phyloP scores from a whole-genome alignment of 2,329 filamentous ascomycete species.

The Fusarium pseudocircinatum region DNA sequence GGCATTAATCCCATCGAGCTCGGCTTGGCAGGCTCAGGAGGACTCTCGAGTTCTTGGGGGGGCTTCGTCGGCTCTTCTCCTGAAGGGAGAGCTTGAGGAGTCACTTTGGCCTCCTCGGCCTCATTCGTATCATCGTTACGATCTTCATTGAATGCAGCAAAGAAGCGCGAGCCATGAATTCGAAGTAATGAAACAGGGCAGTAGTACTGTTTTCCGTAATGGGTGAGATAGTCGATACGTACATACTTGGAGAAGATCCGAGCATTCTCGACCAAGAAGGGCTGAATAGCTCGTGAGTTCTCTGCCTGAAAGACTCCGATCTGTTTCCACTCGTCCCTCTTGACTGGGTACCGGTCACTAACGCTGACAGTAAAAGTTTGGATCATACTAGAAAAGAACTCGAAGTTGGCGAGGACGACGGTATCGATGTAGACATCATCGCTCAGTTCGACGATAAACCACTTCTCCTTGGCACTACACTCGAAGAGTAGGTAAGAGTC shows the following conservation, averaged over 20 bases:
- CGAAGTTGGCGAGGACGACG: conserved; percentile 96
- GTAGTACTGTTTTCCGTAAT: conserved; percentile 97
- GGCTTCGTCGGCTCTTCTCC: conserved; percentile 2
- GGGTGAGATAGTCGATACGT: conserved; percentile 88
- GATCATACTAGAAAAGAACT: conserved; percentile 98
- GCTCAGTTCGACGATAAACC: conserved; percentile 92
- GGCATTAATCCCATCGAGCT: conserved; percentile 1
- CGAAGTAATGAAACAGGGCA: conserved; percentile 91
- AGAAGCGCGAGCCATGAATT: conserved; percentile 95
- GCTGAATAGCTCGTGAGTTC: conserved; percentile 92
- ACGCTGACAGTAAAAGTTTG: conserved; percentile 91
- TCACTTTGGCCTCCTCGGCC: conserved; percentile 23
- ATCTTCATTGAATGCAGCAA: conserved; percentile 87
- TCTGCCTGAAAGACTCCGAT: conserved; percentile 89
- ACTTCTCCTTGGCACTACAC: conserved; percentile 88
- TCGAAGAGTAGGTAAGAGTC: conserved; percentile 98
- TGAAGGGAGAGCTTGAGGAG: conserved; percentile 6
- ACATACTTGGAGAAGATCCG: conserved; percentile 96
- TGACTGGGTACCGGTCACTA: conserved; percentile 93
- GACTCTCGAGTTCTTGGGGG: background rate
- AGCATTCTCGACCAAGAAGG: conserved; percentile 92
- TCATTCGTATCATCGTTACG: conserved; percentile 69
- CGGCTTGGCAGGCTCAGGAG: background rate
- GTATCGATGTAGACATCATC: conserved; percentile 90
- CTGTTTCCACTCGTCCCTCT: conserved; percentile 89